Evolutionary conservation across 768 basidiomycete genomes (phyloP), one percentile per base, ranked within the genome.

Genomic region (Amanita pseudoporphyria): DNA sequence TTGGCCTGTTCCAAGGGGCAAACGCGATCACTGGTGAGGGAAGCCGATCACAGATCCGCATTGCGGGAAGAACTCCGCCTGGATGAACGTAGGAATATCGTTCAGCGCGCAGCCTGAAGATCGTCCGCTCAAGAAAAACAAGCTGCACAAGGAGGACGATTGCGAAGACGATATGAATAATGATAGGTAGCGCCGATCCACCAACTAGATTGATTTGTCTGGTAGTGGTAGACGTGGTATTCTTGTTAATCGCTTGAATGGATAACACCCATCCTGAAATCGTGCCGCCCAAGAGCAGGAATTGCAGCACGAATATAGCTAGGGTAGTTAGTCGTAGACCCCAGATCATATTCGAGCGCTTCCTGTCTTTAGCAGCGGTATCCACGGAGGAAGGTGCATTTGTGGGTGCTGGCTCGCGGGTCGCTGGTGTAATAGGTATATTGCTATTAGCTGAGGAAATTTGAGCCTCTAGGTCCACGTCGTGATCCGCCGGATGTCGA

Each of bases 1-100:
- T 74, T 1, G 81, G 82, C 19, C 83, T 69, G 61, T 79, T 79
- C 85, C 84, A 87, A 1, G 84, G 85, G 9, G 82, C 76, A 53
- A 73, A 69, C 3, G 69, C 71, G 35, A 79, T 64, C 24, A 55
- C 56, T 6, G 64, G 59, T 9, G 56, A 52, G 28, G 48, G 51
- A 46, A 51, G 24, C 22, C 33, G 31, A 37, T 54, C 55, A 19
- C 56, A 55, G 50, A 60, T 55, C 42, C 70, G 60, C 45, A 67
- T 64, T n/a, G 65, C 62, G 33, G 77, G 75, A n/a, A 77, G 60
- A 33, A 73, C 64, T 47, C 75, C 71, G n/a, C 79, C 82, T 2
- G 80, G 79, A 58, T 84, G 79, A 6, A 76, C 51, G 61, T 74
- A 69, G 10, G 63, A 66, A 58, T 80, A 83, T 48, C 82, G 70